phyloP scores from a whole-genome alignment of 495 filamentous ascomycete species.

The Xylaria longipes region DNA sequence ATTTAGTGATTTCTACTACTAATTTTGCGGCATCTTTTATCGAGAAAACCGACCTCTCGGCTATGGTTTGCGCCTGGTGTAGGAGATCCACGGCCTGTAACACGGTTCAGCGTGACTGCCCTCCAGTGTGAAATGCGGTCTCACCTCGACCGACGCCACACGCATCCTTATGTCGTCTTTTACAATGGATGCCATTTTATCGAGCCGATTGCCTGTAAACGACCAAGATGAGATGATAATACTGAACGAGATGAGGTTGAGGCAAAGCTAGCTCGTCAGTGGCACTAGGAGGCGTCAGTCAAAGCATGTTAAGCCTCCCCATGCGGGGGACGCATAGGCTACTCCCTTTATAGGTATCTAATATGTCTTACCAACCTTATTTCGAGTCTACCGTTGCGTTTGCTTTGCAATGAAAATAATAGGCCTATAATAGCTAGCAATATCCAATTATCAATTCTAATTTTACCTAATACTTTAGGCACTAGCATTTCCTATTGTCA shows the following conservation, averaged over 20 bases:
- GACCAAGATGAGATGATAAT: neutral
- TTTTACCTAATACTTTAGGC: neutral
- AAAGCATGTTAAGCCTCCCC: neutral
- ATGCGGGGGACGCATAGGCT: slow-evolving; percentile 8
- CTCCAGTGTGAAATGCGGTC: neutral
- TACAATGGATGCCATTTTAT: slow-evolving; percentile 7
- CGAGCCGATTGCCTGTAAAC: neutral
- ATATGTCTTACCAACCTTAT: neutral
- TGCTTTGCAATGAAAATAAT: neutral
- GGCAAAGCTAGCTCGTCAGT: neutral
- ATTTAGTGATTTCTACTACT: slow-evolving; percentile 2
- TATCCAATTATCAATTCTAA: neutral
- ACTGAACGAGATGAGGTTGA: neutral
- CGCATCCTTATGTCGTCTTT: slow-evolving; percentile 4
- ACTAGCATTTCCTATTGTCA: neutral
- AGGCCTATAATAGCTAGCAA: neutral
- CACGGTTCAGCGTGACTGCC: slow-evolving; percentile 4
- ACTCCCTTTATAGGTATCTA: neutral
- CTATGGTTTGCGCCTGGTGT: slow-evolving; percentile 14
- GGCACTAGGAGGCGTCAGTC: neutral
- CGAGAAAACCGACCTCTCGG: slow-evolving; percentile 14
- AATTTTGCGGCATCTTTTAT: neutral
- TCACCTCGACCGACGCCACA: slow-evolving; percentile 10
- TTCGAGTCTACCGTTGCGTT: neutral
- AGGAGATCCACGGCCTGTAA: slow-evolving; percentile 22